Conservation (phyloP, 805 yeast species). For the Sugiyamaella mastotermitis region DNA sequence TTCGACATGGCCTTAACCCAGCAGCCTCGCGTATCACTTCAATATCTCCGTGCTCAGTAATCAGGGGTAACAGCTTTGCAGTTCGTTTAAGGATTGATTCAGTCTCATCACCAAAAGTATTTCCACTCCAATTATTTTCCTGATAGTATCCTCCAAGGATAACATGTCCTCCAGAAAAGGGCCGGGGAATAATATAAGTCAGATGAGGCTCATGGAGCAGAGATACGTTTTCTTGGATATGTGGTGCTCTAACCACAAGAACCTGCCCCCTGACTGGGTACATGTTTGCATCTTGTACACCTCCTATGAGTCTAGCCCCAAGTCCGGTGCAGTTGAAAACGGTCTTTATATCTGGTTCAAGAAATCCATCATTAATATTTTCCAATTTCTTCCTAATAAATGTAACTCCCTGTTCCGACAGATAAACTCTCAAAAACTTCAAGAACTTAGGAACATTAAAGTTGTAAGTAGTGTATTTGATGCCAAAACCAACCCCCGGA, state of each 20-base stretch:
- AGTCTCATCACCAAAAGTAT: slow-evolving; percentile 51
- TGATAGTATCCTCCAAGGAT: slow-evolving; percentile 74
- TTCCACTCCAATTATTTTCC: slow-evolving; percentile 54
- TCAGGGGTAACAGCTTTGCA: slow-evolving; percentile 41
- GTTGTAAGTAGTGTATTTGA: slow-evolving; percentile 54
- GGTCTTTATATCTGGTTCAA: slow-evolving; percentile 30
- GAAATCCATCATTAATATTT: slow-evolving; percentile 51
- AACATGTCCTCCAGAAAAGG: slow-evolving; percentile 57
- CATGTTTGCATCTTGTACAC: slow-evolving; percentile 54
- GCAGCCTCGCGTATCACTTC: slow-evolving; percentile 62
- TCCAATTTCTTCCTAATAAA: slow-evolving; percentile 42
- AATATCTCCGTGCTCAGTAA: slow-evolving; percentile 32
- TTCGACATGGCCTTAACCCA: slow-evolving; percentile 71
- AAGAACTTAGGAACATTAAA: slow-evolving; percentile 67
- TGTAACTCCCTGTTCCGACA: slow-evolving; percentile 44
- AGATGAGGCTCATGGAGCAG: slow-evolving; percentile 39
- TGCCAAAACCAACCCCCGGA: slow-evolving; percentile 50
- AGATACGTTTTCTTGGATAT: slow-evolving; percentile 51
- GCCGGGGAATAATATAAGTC: slow-evolving; percentile 70
- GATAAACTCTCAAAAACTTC: slow-evolving; percentile 38
- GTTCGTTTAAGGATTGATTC: slow-evolving; percentile 58
- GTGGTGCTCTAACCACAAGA: slow-evolving; percentile 65
- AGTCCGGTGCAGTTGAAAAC: slow-evolving; percentile 77
- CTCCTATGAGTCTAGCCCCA: slow-evolving; percentile 58
- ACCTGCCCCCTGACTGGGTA: slow-evolving; percentile 82